Base-by-base conservation (phyloP, 306 rosid genomes). In the Neltuma alba region DNA sequence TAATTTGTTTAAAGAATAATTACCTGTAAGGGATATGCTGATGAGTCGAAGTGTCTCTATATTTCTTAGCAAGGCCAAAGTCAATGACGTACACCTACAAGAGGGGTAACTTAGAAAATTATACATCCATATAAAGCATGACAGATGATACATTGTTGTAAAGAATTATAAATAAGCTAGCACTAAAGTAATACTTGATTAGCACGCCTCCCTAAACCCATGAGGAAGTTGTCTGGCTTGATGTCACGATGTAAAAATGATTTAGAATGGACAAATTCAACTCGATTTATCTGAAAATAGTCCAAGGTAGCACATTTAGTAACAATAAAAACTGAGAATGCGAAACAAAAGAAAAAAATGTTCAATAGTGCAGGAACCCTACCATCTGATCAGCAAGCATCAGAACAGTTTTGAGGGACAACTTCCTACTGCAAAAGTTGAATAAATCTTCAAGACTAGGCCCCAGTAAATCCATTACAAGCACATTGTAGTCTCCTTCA, bases 321-420 rank as follows among this genome's bases (percentile, higher is more conserved):
- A 57, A 57, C 21, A 23, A 57, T 12, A 48, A 61, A 50, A 14
- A 28, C 33, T 55, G 76, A 9, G 62, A 36, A 81, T n/a, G 70
- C 42, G 65, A 67, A 79, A n/a, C n/a, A n/a, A n/a, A 40, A 40
- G 44, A 40, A 2, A 69, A 48, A 72, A 72, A 76, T 38, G 40
- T 28, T 60, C 30, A 76, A 63, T 75, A 62, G 9, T 14, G 57
- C 15, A 14, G 81, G 69, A 79, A 88, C 41, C 78, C 67, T 83
- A 94, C 99, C 99, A 94, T 94, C 90, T 94, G 99, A 92, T 94
- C 99, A 33, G 97, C 99, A 74, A 94, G 97, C 98, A 94, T 92
- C 70, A 94, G 97, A 77, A 92, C 98, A 74, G 97, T 91, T 86
- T 94, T 94, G 63, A 94, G 95, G 72, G 99, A 94, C 87, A 94